A percentile compares a stretch with the other conserved stretches of the same genome.
phyloP scores from a whole-genome alignment of 768 basidiomycete species.

The Daedaleopsis nitida region DNA sequence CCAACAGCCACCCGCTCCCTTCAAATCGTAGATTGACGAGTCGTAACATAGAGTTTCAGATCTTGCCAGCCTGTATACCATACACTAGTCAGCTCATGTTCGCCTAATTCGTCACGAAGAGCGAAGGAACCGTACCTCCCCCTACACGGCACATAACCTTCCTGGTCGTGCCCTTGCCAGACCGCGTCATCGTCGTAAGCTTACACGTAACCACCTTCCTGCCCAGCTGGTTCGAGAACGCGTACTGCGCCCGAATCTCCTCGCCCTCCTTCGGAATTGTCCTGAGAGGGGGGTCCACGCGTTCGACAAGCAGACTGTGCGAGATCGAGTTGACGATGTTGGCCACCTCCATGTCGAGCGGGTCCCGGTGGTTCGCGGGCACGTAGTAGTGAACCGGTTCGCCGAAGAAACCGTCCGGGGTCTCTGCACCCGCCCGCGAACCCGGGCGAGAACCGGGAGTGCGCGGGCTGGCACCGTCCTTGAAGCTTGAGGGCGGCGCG shows the following conservation, averaged over 20 bases:
- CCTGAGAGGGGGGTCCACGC: conserved; percentile 77
- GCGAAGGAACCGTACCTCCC: conserved; percentile 56
- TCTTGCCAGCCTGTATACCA: conserved; percentile 70
- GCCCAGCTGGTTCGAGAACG: conserved; percentile 71
- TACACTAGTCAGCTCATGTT: too few species aligned
- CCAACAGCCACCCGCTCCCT: not conserved
- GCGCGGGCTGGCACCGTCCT: conserved; percentile 55
- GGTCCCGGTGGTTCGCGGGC: conserved; percentile 69
- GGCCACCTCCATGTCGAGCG: conserved; percentile 81
- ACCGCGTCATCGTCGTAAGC: conserved; percentile 74
- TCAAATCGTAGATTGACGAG: conserved; percentile 71
- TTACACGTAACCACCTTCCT: conserved; percentile 79
- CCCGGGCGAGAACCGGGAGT: conserved; percentile 60
- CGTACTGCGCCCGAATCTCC: conserved; percentile 83
- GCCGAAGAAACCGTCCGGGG: conserved; percentile 47
- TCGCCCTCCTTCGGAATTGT: conserved; percentile 68
- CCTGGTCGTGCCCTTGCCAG: conserved; percentile 56
- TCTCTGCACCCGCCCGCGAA: conserved; percentile 66
- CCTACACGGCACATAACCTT: conserved; percentile 93
- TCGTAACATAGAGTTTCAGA: conserved; percentile 73
- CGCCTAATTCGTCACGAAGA: not conserved
- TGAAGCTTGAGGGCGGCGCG: conserved; percentile 75
- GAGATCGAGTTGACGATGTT: conserved; percentile 71
- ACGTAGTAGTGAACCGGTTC: conserved; percentile 63
- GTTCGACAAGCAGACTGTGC: conserved; percentile 77